Conservation (phyloP, 1,284 basidiomycete genomes). For the Ceratobasidium sp. region DNA sequence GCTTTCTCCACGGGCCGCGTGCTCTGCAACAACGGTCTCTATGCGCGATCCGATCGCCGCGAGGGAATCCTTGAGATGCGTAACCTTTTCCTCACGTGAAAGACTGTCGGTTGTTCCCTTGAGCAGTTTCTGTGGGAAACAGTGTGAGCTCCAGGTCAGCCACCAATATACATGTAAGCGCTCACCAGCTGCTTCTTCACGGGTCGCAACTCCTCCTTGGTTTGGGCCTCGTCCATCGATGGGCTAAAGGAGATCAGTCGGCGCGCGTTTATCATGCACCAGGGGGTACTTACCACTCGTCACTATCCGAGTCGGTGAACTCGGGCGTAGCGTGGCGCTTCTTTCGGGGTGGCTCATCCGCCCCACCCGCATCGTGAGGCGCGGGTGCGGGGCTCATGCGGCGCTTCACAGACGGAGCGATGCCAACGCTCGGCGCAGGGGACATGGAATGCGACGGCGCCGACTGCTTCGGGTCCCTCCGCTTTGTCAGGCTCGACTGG, state of each 20-base stretch:
- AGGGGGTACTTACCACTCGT: slow-evolving; percentile 76
- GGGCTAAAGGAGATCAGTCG: slow-evolving; percentile 63
- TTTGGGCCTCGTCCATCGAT: slow-evolving; percentile 95
- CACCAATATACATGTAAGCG: slow-evolving; percentile 48
- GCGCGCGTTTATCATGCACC: slow-evolving; percentile 2
- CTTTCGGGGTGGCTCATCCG: slow-evolving; percentile 57
- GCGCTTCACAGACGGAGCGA: slow-evolving; percentile 46
- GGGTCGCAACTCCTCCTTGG: slow-evolving; percentile 95
- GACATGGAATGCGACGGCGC: slow-evolving; percentile 42
- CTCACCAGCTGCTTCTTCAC: slow-evolving; percentile 95
- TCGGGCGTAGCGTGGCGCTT: slow-evolving; percentile 91
- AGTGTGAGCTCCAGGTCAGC: background rate
- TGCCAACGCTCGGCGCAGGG: slow-evolving; percentile 46
- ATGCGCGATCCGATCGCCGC: slow-evolving; percentile 94
- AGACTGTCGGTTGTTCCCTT: slow-evolving; percentile 93
- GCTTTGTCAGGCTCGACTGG: slow-evolving; percentile 60
- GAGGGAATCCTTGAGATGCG: slow-evolving; percentile 94
- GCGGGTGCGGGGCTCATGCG: slow-evolving; percentile 56
- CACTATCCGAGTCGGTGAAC: slow-evolving; percentile 88
- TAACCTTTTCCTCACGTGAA: slow-evolving; percentile 93
- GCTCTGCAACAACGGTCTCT: slow-evolving; percentile 81
- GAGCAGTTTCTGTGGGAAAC: slow-evolving; percentile 79
- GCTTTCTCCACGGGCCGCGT: slow-evolving; percentile 80
- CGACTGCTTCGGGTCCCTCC: slow-evolving; percentile 46
- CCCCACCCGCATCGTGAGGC: slow-evolving; percentile 29